Evolutionary conservation across 2,329 filamentous ascomycete genomes (phyloP).

Genomic region (Pyricularia sp.): DNA sequence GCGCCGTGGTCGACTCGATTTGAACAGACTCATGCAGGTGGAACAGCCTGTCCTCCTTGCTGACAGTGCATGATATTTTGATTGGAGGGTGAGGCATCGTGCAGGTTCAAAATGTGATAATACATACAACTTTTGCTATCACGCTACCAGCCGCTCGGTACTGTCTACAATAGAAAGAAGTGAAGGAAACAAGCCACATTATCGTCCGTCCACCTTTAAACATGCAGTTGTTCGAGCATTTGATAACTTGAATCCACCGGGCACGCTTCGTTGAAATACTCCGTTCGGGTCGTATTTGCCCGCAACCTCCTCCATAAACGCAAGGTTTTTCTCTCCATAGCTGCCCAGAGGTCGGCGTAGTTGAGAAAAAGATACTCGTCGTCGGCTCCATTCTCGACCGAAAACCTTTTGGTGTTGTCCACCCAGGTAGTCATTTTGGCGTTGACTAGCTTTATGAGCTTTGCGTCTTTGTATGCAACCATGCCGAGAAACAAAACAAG

Average conservation of each 20-base stretch:
- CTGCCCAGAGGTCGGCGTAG: constrained; percentile 16
- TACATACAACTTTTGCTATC: too few relatives aligned
- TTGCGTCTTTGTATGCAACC: constrained; percentile 10
- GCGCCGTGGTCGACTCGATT: too few relatives aligned
- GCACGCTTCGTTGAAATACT: constrained; percentile 16
- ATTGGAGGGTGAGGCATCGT: too few relatives aligned
- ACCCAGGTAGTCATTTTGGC: constrained; percentile 11
- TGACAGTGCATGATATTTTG: too few relatives aligned
- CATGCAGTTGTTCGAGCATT: neutral
- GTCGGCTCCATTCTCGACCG: constrained; percentile 9
- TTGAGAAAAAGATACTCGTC: constrained; percentile 16
- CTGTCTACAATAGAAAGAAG: too few relatives aligned
- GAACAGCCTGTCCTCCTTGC: too few relatives aligned
- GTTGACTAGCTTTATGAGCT: constrained; percentile 12
- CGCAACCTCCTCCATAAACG: constrained; percentile 10
- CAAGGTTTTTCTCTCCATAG: constrained; percentile 18
- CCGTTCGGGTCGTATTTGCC: constrained; percentile 15
- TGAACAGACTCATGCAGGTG: too few relatives aligned
- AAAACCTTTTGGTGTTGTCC: constrained; percentile 10
- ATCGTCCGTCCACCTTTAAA: neutral
- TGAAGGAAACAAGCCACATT: neutral
- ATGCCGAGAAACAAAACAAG: constrained; percentile 12
- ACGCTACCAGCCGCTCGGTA: too few relatives aligned
- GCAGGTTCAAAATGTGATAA: too few relatives aligned
- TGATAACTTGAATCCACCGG: constrained; percentile 6